Conservation (phyloP, 345 rosid species). For the Citrus maxima region DNA sequence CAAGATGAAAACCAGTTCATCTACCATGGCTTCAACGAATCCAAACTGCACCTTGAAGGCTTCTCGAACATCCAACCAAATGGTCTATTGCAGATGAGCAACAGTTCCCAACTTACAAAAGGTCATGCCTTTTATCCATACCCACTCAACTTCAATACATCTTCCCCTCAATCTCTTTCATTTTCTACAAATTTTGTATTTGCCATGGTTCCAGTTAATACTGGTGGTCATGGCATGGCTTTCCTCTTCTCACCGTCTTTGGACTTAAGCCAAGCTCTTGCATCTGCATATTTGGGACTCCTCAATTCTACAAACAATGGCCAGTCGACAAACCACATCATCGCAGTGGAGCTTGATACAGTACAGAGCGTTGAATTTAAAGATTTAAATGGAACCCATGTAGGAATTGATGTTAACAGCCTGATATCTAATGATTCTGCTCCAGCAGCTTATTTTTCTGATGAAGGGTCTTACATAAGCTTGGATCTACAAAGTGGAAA, state of each 20-base stretch:
- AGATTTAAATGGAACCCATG: slow-evolving; percentile 52
- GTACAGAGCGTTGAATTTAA: slow-evolving; percentile 35
- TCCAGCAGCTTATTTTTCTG: slow-evolving; percentile 37
- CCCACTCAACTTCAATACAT: neutral
- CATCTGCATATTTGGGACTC: slow-evolving; percentile 25
- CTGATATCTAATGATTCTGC: slow-evolving; percentile 32
- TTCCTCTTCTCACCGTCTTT: slow-evolving; percentile 20
- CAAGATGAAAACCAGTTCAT: slow-evolving; percentile 6
- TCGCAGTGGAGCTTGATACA: slow-evolving; percentile 59
- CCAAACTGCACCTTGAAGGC: neutral
- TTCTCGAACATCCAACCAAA: slow-evolving; percentile 26
- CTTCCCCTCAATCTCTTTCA: slow-evolving; percentile 15
- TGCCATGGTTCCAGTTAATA: slow-evolving; percentile 5
- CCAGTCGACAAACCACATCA: slow-evolving; percentile 26
- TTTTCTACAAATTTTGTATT: slow-evolving; percentile 44
- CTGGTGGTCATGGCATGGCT: slow-evolving; percentile 23
- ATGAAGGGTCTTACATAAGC: slow-evolving; percentile 21
- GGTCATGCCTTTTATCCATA: neutral
- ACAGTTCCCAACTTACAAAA: slow-evolving; percentile 27
- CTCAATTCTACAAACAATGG: slow-evolving; percentile 39
- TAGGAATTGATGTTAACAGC: slow-evolving; percentile 52
- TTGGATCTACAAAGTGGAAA: slow-evolving; percentile 37
- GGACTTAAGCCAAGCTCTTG: neutral
- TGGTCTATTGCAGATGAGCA: slow-evolving; percentile 60
- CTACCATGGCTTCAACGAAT: neutral